phyloP scores from a whole-genome alignment of 2,329 filamentous ascomycete genomes.

The Reticulascus tulasneorum region DNA sequence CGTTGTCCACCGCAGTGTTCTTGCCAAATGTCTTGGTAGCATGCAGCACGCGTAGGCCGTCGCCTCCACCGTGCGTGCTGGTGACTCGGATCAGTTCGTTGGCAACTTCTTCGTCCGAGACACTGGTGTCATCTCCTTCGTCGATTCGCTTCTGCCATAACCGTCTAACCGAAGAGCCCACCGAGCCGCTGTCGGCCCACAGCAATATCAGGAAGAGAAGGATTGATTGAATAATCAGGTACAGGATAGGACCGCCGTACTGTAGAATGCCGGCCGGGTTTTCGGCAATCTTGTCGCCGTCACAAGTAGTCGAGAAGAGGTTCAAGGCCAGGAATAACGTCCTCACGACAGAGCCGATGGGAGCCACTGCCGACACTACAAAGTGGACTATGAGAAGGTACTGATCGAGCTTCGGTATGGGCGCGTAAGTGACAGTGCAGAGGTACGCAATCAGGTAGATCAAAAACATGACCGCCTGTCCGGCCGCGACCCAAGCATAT shows the following conservation, averaged over 20 bases:
- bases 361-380: conserved; percentile 68
- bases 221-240: conserved; percentile 70
- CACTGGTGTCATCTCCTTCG: conserved; percentile 14
- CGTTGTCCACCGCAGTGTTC: conserved; percentile 79
- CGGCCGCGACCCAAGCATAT: conserved; percentile 77
- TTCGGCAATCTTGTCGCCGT: conserved; percentile 55
- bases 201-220: conserved; percentile 69
- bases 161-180: conserved; percentile 48
- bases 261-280: conserved; percentile 68
- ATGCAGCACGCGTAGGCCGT: conserved; percentile 75
- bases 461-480: conserved; percentile 69
- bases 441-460: conserved; percentile 70
- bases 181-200: conserved; percentile 75
- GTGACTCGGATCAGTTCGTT: conserved; percentile 62
- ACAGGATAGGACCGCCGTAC: conserved; percentile 82
- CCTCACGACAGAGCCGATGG: conserved; percentile 71
- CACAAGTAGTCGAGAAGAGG: conserved; percentile 76
- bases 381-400: conserved; percentile 70
- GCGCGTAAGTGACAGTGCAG: conserved; percentile 58
- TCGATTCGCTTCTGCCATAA: conserved; percentile 7
- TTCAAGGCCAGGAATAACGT: conserved; percentile 77
- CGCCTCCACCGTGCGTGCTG: conserved; percentile 38
- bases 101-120: conserved; percentile 56
- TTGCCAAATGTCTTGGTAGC: conserved; percentile 75
- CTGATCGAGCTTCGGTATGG: conserved; percentile 63